These are phyloP conservation scores for Trichoderma guizhouense DNA, from an alignment of 2,329 filamentous ascomycete species.

Conservation along the genomic window DNA sequence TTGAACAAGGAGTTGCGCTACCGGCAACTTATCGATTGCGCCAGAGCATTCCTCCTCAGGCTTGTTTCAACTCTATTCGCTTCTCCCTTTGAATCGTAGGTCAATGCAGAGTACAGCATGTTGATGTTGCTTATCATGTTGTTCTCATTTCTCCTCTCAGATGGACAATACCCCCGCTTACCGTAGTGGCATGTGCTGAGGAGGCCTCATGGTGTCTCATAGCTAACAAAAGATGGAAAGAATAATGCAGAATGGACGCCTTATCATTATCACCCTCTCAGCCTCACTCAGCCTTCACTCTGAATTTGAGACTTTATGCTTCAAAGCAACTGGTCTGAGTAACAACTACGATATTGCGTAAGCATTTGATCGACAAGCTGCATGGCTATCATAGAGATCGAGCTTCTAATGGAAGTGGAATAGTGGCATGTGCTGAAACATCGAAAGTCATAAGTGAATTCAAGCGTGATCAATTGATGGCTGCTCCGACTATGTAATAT, in stretches of 20 bases:
- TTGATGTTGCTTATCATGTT: neutral
- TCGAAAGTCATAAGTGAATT: neutral
- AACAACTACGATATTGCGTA: no score
- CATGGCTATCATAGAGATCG: no score
- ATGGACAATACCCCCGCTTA: neutral
- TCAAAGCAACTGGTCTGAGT: no score
- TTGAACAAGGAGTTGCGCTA: neutral
- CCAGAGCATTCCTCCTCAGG: neutral
- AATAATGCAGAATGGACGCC: no score
- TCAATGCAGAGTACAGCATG: neutral
- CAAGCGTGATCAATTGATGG: neutral
- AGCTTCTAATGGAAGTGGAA: no score
- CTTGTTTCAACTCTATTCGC: neutral
- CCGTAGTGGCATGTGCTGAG: neutral
- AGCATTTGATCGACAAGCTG: no score
- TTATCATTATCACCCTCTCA: no score
- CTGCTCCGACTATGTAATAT: neutral
- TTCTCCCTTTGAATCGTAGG: neutral
- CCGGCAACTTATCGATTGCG: constrained; percentile 14
- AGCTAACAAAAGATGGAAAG: no score
- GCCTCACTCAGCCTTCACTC: no score
- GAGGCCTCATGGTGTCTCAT: no score
- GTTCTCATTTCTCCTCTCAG: neutral
- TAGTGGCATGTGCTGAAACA: neutral
- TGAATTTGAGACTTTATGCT: no score